Base-by-base conservation (phyloP, 345 rosid species). In the Gossypium herbaceum region DNA sequence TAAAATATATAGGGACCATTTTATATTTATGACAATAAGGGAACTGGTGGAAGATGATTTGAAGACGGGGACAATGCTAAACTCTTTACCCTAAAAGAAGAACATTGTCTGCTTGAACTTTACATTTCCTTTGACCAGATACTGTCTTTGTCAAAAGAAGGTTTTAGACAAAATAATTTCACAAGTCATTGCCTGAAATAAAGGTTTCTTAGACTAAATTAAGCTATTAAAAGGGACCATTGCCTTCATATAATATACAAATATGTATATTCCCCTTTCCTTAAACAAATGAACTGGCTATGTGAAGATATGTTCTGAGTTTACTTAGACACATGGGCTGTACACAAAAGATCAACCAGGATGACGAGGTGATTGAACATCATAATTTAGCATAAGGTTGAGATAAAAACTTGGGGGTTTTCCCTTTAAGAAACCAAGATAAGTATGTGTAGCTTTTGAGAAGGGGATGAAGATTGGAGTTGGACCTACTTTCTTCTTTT, bases 1-100 rank as follows among this genome's bases (percentile, higher is more conserved):
- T 7, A 12, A 75, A 79, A 71, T 3, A 5, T 20, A 50, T 45
- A 2, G 79, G 78, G 80, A 66, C 79, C 81, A 69, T 78, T 48
- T 22, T 25, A 47, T 65, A 58, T 9, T 43, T 73, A 63, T 73
- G 20, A 64, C 7, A 45, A 22, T 54, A 13, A 9, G 25, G 58
- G 60, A 70, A 27, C 60, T 70, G 73, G 52, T 20, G 22, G 44
- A 43, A 4, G 39, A 34, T 34, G 39, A 34, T 34, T 34, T 34
- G 39, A 34, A 25, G 39, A 68, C 45, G 54, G 71, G 19, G 63
- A 55, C 25, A 56, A 45, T 27, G 72, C 41, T 65, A 19, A 66
- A 41, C 50, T n/a, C 24, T 64, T 64, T 41, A 50, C 68, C 48
- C 25, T 41, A 64, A 64, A 64, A 64, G 68, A 39, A n/a, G 7